Evolutionary conservation across 495 filamentous ascomycete species (phyloP).

Genomic region (Penicillium alfredii): DNA sequence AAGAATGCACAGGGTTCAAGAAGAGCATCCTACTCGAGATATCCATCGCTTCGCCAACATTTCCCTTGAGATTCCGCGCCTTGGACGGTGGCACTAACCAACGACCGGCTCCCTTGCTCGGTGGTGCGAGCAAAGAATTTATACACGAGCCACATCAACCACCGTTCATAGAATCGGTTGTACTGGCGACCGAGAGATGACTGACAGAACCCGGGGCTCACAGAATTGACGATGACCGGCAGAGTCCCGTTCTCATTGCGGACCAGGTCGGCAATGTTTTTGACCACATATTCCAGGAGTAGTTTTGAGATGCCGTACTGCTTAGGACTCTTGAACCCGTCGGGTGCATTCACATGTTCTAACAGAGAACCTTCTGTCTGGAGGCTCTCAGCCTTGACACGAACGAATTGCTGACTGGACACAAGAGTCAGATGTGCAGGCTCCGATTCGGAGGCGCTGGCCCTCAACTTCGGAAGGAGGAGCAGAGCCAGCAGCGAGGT

Average conservation of each 20-base stretch:
- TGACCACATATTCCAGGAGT: constrained; percentile 40
- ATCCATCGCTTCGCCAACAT: constrained; percentile 45
- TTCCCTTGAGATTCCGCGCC: constrained; percentile 45
- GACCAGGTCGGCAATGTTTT: constrained; percentile 28
- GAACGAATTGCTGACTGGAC: constrained; percentile 39
- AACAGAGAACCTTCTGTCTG: constrained; percentile 28
- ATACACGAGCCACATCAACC: constrained; percentile 30
- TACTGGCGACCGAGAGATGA: constrained; percentile 39
- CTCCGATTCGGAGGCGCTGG: constrained; percentile 16
- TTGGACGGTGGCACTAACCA: constrained; percentile 46
- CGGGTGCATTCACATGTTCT: constrained; percentile 27
- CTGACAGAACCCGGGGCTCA: constrained; percentile 40
- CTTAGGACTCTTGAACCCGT: constrained; percentile 25
- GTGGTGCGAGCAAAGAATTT: constrained; percentile 41
- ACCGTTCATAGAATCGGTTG: constrained; percentile 32
- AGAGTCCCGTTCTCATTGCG: constrained; percentile 30
- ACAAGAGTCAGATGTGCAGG: constrained; percentile 35
- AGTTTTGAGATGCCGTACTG: constrained; percentile 46
- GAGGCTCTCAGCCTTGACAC: constrained; percentile 30
- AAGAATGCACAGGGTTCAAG: background rate
- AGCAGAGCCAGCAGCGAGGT: constrained; percentile 51
- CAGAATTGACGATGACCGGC: constrained; percentile 41
- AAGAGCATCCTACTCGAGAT: constrained; percentile 35
- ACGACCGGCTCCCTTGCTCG: constrained; percentile 45
- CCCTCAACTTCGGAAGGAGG: constrained; percentile 45